Evolutionary conservation across 306 rosid genomes (phyloP).

Genomic region (Prinsepia uniflora): DNA sequence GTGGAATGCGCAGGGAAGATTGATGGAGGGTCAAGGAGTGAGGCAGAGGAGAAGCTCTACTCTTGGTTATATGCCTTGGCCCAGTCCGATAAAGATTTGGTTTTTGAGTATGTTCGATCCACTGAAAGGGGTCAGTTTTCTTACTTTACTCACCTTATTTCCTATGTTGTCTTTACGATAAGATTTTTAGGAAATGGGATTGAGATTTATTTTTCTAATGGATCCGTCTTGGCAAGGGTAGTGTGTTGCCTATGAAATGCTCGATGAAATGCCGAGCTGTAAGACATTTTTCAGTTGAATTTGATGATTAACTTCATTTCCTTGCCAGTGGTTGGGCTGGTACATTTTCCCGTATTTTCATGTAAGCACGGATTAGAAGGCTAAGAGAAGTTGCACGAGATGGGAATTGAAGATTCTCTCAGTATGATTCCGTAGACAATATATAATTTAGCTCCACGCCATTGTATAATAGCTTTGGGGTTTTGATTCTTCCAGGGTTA

Average conservation of each 20-base stretch:
- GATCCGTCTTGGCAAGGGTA: background rate
- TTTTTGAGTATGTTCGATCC: slow-evolving; percentile 72
- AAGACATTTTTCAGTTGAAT: background rate
- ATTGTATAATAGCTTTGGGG: background rate
- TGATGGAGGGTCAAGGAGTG: slow-evolving; percentile 61
- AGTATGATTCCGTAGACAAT: background rate
- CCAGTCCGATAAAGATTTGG: slow-evolving; percentile 54
- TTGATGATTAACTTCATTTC: background rate
- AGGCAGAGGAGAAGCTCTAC: slow-evolving; percentile 69
- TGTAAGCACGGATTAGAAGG: background rate
- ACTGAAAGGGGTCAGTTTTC: slow-evolving; percentile 67
- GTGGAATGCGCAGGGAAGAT: slow-evolving; percentile 41
- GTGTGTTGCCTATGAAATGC: background rate
- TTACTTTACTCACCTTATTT: background rate
- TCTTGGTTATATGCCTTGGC: slow-evolving; percentile 80
- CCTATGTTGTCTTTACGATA: background rate
- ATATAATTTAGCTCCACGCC: background rate
- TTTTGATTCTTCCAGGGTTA: slow-evolving; percentile 49
- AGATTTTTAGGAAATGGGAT: background rate
- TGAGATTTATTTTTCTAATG: background rate
- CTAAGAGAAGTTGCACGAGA: background rate
- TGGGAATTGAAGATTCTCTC: background rate
- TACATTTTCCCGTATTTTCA: background rate
- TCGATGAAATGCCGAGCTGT: no score
- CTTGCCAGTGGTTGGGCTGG: background rate